Base-by-base conservation (phyloP, 768 basidiomycete species). In the Clavulina sp. region DNA sequence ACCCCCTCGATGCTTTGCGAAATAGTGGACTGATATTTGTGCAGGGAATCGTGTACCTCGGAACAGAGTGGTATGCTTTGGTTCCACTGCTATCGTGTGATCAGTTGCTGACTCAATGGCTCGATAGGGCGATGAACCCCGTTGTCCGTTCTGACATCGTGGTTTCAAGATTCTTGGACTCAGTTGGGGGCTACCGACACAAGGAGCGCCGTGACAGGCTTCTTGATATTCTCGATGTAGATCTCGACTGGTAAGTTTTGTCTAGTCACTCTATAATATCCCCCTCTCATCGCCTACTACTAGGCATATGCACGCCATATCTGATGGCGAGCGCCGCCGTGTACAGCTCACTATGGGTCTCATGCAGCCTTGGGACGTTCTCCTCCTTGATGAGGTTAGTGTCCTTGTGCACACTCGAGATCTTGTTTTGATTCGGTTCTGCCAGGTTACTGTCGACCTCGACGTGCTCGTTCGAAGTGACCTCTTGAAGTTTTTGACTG, bases 341-440 rank as follows among this genome's bases (percentile, higher is more conserved):
- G 88, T 97, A 3, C 95, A 99, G 65, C 78, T 97, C 30, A 87
- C 86, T 55, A 89, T 93, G 70, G 93, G 95, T 2, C 73, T 99
- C 30, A 97, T 99, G 93, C 73, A 72, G 3, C 80, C 84, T 24
- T 99, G 89, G 88, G 83, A 96, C 58, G 75, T 97, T 28, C 68
- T 99, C 1, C 70, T 99, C 2, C 74, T 99, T 18, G 93, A 99
- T 60, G 95, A 99, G 72, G 92, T 92, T n/a, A n/a, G 19, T 24
- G 4, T 2, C 1, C 16, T 29, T 13, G n/a, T 9, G 36, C 16
- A 16, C 2, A 32, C 23, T 23, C 19, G 13, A 26, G 23, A 23
- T 50, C 23, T 31, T 32, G 23, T 4, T 19, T 6, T 43, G 23
- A 26, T 30, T 19, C n/a, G 29, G 48, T 38, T 29, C 40, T 51